Percentiles rank a stretch among this genome's conserved stretches.
phyloP scores from a whole-genome alignment of 2,329 filamentous ascomycete genomes.

The Ophiostoma himal-ulmi region DNA sequence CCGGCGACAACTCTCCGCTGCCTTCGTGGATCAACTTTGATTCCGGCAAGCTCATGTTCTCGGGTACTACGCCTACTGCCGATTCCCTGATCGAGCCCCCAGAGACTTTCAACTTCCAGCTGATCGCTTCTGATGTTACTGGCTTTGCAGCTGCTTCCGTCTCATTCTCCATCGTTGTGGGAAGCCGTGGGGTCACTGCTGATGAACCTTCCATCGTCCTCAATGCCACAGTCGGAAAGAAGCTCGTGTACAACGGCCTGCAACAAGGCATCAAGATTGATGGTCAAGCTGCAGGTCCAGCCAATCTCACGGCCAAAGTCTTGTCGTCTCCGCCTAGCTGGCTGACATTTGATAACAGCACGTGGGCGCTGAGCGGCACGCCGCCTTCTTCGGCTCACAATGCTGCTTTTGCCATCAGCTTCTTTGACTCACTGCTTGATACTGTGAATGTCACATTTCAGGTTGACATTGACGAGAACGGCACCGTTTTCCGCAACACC shows the following conservation, averaged over 20 bases:
- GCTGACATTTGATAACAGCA: slow-evolving; percentile 59
- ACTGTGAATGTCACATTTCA: slow-evolving; percentile 51
- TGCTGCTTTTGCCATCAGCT: slow-evolving; percentile 56
- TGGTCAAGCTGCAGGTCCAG: slow-evolving; percentile 41
- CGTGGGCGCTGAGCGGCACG: slow-evolving; percentile 59
- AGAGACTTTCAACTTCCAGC: slow-evolving; percentile 63
- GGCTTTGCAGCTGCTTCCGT: slow-evolving; percentile 65
- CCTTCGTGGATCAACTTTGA: slow-evolving; percentile 83
- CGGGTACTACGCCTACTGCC: slow-evolving; percentile 62
- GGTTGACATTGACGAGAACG: slow-evolving; percentile 31
- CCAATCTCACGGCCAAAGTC: slow-evolving; percentile 41
- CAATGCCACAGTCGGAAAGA: slow-evolving; percentile 49
- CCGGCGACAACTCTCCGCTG: slow-evolving; percentile 70
- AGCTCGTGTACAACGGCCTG: slow-evolving; percentile 50
- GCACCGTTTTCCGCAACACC: slow-evolving; percentile 37
- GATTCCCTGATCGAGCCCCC: slow-evolving; percentile 60
- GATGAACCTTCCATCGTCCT: slow-evolving; percentile 51
- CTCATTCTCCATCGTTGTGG: slow-evolving; percentile 66
- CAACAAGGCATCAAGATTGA: slow-evolving; percentile 52
- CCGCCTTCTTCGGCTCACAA: slow-evolving; percentile 54
- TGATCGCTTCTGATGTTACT: slow-evolving; percentile 73
- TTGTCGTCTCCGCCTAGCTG: slow-evolving; percentile 54
- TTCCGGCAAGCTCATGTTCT: slow-evolving; percentile 56
- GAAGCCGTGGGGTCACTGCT: slow-evolving; percentile 63
- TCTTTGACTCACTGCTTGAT: slow-evolving; percentile 55